phyloP scores from a whole-genome alignment of 2,329 filamentous ascomycete genomes.

The Xylaria sp. region DNA sequence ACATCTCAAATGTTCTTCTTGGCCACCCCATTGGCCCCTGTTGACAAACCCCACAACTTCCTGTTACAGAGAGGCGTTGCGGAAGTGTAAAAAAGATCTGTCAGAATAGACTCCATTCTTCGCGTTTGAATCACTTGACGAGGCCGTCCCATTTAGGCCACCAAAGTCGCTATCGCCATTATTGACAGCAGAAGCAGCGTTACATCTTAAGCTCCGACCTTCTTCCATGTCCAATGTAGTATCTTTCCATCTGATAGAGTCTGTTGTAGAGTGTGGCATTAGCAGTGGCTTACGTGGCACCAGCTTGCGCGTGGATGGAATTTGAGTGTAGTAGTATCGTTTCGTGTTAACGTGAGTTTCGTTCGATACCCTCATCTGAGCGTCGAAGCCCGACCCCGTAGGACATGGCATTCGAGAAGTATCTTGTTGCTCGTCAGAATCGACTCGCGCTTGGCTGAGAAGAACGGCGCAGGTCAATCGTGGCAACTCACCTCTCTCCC shows the following conservation, averaged over 20 bases:
- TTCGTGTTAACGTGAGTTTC: background rate
- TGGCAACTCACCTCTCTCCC: background rate
- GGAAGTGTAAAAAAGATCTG: constrained; percentile 36
- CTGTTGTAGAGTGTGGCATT: background rate
- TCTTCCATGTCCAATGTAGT: constrained; percentile 19
- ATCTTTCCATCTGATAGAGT: background rate
- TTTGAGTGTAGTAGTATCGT: constrained; percentile 14
- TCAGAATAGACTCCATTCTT: background rate
- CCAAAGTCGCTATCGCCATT: background rate
- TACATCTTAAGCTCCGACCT: background rate
- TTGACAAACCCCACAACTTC: constrained; percentile 26
- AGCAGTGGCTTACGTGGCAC: constrained; percentile 4
- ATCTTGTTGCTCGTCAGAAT: background rate
- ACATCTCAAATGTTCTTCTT: background rate
- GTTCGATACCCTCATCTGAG: background rate
- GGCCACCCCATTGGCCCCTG: constrained; percentile 15
- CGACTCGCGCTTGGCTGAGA: background rate
- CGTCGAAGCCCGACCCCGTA: background rate
- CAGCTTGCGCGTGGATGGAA: constrained; percentile 4
- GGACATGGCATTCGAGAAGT: background rate
- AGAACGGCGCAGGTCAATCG: background rate
- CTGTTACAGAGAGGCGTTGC: constrained; percentile 14
- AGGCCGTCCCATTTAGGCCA: background rate
- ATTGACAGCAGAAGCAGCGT: background rate
- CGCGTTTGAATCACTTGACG: background rate